These are phyloP conservation scores for Taiozyma sp. DNA, from an alignment of 1,139 yeast species.

Conservation along the genomic window DNA sequence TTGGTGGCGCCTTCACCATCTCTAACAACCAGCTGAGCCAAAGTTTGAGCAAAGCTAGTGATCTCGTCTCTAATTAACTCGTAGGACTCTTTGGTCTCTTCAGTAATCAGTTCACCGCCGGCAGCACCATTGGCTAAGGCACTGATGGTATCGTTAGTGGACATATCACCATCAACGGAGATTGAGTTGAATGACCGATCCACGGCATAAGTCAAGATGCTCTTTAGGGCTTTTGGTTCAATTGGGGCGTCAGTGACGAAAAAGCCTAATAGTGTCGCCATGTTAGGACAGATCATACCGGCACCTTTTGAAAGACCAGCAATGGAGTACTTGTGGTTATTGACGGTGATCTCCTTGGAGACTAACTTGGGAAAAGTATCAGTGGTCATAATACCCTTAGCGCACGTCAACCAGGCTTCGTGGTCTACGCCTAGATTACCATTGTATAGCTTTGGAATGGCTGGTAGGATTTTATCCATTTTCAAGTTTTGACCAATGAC, in stretches of 20 bases:
- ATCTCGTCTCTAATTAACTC: slow-evolving; percentile 55
- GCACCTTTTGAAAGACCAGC: slow-evolving; percentile 98
- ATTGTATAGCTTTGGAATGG: slow-evolving; percentile 54
- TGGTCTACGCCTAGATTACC: slow-evolving; percentile 57
- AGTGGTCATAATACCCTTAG: slow-evolving; percentile 91
- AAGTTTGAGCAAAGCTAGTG: slow-evolving; percentile 71
- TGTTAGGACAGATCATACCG: slow-evolving; percentile 98
- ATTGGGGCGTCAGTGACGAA: slow-evolving; percentile 97
- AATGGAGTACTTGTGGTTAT: slow-evolving; percentile 60
- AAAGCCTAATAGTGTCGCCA: slow-evolving; percentile 93
- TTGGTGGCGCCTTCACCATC: slow-evolving; percentile 99
- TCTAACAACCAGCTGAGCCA: slow-evolving; percentile 92
- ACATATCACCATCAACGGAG: slow-evolving; percentile 96
- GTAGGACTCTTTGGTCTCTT: slow-evolving; percentile 46
- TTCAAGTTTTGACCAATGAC: slow-evolving; percentile 91
- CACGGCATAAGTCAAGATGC: slow-evolving; percentile 63
- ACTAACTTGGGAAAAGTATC: slow-evolving; percentile 94
- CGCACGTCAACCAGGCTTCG: slow-evolving; percentile 78
- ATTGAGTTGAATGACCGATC: slow-evolving; percentile 91
- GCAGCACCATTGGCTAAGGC: slow-evolving; percentile 97
- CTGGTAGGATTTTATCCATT: slow-evolving; percentile 63
- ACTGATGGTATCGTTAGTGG: slow-evolving; percentile 91
- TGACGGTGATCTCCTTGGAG: slow-evolving; percentile 53
- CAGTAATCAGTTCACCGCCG: slow-evolving; percentile 50
- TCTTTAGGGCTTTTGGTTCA: slow-evolving; percentile 57